Base-by-base conservation (phyloP, 768 basidiomycete species). In the Leccinellum luteum region DNA sequence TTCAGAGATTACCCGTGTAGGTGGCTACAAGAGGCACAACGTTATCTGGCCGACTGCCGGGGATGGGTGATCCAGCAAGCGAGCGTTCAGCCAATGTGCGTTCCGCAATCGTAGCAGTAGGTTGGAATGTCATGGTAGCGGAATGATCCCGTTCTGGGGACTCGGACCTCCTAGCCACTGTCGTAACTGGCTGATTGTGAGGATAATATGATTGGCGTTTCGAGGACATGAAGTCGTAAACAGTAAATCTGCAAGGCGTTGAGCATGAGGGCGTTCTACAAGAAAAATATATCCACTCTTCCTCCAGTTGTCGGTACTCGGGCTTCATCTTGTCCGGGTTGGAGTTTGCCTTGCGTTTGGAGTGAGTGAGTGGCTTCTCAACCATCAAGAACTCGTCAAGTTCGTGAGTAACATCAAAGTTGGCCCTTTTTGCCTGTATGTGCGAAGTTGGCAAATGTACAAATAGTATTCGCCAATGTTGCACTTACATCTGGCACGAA, bases 321-420 rank as follows among this genome's bases (percentile, higher is more conserved):
- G 93, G 89, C 68, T 89, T 92, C 80, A 98, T 84, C 72, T 89
- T 89, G 62, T 91, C 90, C 12, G 91, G 70, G 74, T 97, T 92
- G 31, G 82, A 78, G 62, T 93, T 90, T 31, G 84, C 86, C 69
- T 96, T 98, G 34, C 97, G 87, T 73, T 94, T 97, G 47, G 90
- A 80, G 60, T 95, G 94, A 55, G 93, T 97, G 55, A 98, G 76
- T n/a, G 96, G 96, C 71, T 98, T 98, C 75, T 98, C 96, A 52
- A 95, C 95, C 82, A 98, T 85, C 67, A 99, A 74, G 66, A 98
- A 90, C 72, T 99, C 97, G 70, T 99, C 95, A 10, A 99, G 83
- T 76, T 98, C 97, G 68, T 98, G 94, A 34, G 93, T 86, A 35
- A 97, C 89, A 69, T 99, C 96, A 73, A 98, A 99, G 73, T 99